Evolutionary conservation across 1,139 yeast genomes (phyloP).

Genomic region (Yamadazyma sp.): DNA sequence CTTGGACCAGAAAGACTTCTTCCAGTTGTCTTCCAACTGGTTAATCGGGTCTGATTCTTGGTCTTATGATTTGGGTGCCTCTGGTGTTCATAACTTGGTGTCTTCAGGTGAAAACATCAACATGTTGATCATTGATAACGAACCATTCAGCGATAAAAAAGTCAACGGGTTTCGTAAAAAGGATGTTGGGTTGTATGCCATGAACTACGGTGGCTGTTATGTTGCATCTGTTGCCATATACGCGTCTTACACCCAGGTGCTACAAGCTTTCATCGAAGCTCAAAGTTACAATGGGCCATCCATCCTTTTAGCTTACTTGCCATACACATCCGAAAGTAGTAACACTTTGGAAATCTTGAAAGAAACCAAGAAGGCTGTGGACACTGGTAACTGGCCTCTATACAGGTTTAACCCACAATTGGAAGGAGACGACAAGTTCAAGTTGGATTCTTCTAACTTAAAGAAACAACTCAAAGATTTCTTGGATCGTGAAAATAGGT

Average conservation of each 20-base stretch:
- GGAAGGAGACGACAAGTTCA: slow-evolving; percentile 54
- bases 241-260: slow-evolving; percentile 88
- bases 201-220: slow-evolving; percentile 88
- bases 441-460: slow-evolving; percentile 80
- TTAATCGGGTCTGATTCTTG: slow-evolving; percentile 92
- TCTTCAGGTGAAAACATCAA: slow-evolving; percentile 77
- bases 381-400: slow-evolving; percentile 93
- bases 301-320: slow-evolving; percentile 84
- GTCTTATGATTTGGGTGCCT: slow-evolving; percentile 89
- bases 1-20: slow-evolving; percentile 44
- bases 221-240: slow-evolving; percentile 96
- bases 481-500: slow-evolving; percentile 85
- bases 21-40: slow-evolving; percentile 65
- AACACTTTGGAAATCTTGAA: slow-evolving; percentile 73
- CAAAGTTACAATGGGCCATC: slow-evolving; percentile 88
- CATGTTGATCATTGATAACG: slow-evolving; percentile 87
- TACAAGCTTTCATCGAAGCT: slow-evolving; percentile 89
- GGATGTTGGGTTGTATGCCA: slow-evolving; percentile 91
- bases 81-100: slow-evolving; percentile 86
- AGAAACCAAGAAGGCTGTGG: slow-evolving; percentile 89
- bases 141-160: slow-evolving; percentile 59
- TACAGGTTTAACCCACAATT: slow-evolving; percentile 76
- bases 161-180: slow-evolving; percentile 64
- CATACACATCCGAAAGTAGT: slow-evolving; percentile 66
- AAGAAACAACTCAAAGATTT: slow-evolving; percentile 75